Evolutionary conservation across 352 stramenopile genomes (phyloP).

Genomic region (Phytophthora foliorum): DNA sequence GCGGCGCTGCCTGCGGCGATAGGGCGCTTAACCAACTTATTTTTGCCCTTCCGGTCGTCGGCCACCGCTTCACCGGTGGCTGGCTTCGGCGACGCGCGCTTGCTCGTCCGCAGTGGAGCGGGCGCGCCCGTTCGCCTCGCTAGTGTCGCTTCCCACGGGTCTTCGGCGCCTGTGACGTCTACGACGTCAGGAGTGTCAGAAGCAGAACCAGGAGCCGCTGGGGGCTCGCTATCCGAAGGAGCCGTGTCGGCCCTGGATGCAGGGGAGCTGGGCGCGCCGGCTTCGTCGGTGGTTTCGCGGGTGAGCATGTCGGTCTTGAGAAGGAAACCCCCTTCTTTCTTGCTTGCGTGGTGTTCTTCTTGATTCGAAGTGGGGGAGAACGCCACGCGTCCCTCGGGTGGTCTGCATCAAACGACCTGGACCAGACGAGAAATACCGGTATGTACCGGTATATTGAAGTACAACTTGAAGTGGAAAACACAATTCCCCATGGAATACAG

Average conservation of each 20-base stretch:
- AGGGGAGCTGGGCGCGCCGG: slow-evolving; percentile 5
- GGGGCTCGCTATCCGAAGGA: slow-evolving; percentile 13
- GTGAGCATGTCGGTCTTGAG: slow-evolving; percentile 12
- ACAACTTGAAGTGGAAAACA: too few species aligned
- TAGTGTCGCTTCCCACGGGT: neutral
- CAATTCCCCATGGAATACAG: too few species aligned
- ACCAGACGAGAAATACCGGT: too few species aligned
- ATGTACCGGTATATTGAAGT: too few species aligned
- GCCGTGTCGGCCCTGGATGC: slow-evolving; percentile 7
- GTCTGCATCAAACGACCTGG: too few species aligned
- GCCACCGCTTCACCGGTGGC: slow-evolving; percentile 2
- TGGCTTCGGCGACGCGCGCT: slow-evolving; percentile 5
- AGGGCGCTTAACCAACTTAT: slow-evolving; percentile 1
- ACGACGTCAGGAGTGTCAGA: slow-evolving; percentile 2
- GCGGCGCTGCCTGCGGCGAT: neutral
- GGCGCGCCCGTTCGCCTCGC: slow-evolving; percentile 14
- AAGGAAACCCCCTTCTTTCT: neutral
- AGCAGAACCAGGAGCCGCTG: too few species aligned
- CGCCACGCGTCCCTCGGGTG: too few species aligned
- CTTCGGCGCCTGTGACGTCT: slow-evolving; percentile 3
- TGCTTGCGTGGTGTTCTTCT: too few species aligned
- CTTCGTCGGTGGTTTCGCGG: slow-evolving; percentile 4
- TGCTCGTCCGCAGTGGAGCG: neutral
- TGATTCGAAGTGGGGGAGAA: too few species aligned
- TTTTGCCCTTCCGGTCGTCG: slow-evolving; percentile 11